phyloP scores from a whole-genome alignment of 1,284 basidiomycete genomes.

The Coniophora puteana region DNA sequence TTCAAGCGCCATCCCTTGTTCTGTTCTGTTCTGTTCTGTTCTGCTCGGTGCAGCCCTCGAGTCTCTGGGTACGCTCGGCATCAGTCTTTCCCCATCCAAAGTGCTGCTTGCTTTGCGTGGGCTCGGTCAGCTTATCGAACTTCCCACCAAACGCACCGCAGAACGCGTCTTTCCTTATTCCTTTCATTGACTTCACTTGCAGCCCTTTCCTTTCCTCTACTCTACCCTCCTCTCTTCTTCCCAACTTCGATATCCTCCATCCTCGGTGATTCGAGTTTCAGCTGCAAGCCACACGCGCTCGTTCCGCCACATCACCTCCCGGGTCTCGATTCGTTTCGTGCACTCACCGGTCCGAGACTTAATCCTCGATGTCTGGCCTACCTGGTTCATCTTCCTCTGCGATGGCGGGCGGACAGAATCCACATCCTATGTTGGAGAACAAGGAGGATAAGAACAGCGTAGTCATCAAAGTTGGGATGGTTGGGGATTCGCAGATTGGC shows the following conservation, averaged over 20 bases:
- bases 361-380: constrained; percentile 18
- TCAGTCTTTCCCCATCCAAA: no score
- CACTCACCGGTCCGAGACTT: constrained; percentile 8
- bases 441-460: constrained; percentile 86
- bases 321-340: constrained; percentile 2
- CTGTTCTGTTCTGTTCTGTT: no score
- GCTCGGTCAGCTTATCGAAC: constrained; percentile 36
- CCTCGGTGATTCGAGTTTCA: no score
- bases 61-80: no score
- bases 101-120: no score
- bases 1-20: no score
- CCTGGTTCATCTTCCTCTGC: constrained; percentile 36
- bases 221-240: no score
- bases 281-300: constrained; percentile 1
- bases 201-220: no score
- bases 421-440: constrained; percentile 51
- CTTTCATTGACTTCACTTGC: not conserved
- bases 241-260: no score
- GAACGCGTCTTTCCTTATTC: constrained; percentile 36
- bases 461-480: constrained; percentile 98
- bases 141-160: constrained; percentile 30
- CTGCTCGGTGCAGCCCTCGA: no score
- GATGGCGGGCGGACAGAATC: constrained; percentile 48
- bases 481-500: constrained; percentile 97
- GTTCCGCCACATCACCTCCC: not conserved